Evolutionary conservation across 2,329 filamentous ascomycete genomes (phyloP).

Genomic region (Thelonectria blattea): DNA sequence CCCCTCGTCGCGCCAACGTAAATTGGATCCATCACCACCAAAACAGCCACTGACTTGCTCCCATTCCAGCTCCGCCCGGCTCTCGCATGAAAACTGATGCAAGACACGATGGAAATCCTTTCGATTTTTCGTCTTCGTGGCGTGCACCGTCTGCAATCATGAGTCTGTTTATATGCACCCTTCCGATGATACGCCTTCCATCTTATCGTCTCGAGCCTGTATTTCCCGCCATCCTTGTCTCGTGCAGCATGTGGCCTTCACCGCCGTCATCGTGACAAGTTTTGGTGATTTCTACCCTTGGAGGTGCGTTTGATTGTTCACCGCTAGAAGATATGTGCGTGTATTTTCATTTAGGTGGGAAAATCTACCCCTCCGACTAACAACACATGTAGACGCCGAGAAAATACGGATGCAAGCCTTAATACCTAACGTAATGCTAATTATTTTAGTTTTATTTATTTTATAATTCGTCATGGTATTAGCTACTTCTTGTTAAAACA

Average conservation of each 20-base stretch:
- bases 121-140: slow-evolving; percentile 18
- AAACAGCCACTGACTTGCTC: slow-evolving; percentile 1
- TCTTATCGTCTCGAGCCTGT: neutral
- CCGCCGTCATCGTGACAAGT: slow-evolving; percentile 10
- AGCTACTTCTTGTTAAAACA: too few relatives aligned
- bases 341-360: too few relatives aligned
- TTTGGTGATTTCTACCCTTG: neutral
- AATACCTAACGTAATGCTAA: too few relatives aligned
- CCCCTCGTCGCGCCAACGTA: slow-evolving; percentile 11
- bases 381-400: neutral
- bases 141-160: slow-evolving; percentile 15
- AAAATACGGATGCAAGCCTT: neutral
- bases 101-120: slow-evolving; percentile 12
- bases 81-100: slow-evolving; percentile 1
- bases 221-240: slow-evolving; percentile 3
- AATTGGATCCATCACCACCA: slow-evolving; percentile 23
- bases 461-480: too few relatives aligned
- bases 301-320: neutral
- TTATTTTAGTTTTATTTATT: too few relatives aligned
- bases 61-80: slow-evolving; percentile 12
- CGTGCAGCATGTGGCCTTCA: slow-evolving; percentile 3
- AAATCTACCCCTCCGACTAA: too few relatives aligned
- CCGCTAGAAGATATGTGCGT: neutral
- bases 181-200: neutral
- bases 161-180: slow-evolving; percentile 14